Base-by-base conservation (phyloP, 345 rosid species). In the Draba incana region DNA sequence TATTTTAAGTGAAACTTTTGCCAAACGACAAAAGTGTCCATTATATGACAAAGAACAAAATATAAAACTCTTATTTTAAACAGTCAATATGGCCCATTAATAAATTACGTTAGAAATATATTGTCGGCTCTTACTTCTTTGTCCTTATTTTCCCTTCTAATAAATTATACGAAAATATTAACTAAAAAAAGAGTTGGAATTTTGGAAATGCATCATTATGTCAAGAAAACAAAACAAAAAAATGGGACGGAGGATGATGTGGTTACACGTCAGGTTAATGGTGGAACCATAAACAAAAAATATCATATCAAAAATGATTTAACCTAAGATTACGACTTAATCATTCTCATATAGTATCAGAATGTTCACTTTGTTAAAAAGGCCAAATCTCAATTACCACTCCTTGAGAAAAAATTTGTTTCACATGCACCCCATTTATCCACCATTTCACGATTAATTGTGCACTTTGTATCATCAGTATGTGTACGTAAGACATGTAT, bases 281-380 rank as follows among this genome's bases (percentile, higher is more conserved):
- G 62, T 63, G 72, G 16, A 51, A 31, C 14, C 51, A 20, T n/a
- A 50, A 47, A 2, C 33, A 33, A 33, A 33, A 28, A 49, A 50
- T 52, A 49, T 31, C 44, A 74, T 73, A 51, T 52, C 68, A 74
- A 43, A 24, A 66, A 60, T 66, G 57, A 74, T 66, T 35, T 60
- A 60, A 74, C 68, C 10, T 67, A 60, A 74, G 64, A 67, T 74
- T 66, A 67, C 10, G 57, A 66, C 63, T 73, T 67, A 60, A 74
- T 60, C 57, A 60, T 74, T 74, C 68, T 74, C 51, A 57, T 74
- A 74, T 67, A 25, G 30, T 52, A 53, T 60, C 77, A 35, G 60
- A 44, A 52, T 60, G 49, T 13, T 59, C 72, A 52, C 57, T 33
- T 52, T 52, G 62, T 52, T 66, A 25, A 6, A 49, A 49, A 66